These are phyloP conservation scores for Cordyceps pruinosa DNA, from an alignment of 2,329 filamentous ascomycete genomes.

Conservation along the genomic window DNA sequence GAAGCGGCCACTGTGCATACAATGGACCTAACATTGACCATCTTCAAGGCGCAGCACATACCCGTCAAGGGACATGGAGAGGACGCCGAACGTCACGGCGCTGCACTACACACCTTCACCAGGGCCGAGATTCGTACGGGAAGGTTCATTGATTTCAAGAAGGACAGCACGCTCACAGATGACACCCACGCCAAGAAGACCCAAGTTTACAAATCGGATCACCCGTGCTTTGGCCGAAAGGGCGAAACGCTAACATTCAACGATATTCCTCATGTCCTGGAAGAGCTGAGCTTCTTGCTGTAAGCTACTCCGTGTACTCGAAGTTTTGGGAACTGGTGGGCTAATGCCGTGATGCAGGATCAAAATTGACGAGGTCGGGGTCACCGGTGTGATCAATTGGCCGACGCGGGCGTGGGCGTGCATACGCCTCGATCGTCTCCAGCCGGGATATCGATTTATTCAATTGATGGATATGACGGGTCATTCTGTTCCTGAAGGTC, in stretches of 20 bases:
- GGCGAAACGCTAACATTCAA: slow-evolving; percentile 53
- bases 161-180: slow-evolving; percentile 32
- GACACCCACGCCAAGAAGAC: slow-evolving; percentile 55
- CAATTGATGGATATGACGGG: slow-evolving; percentile 41
- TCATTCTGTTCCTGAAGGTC: slow-evolving; percentile 36
- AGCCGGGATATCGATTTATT: slow-evolving; percentile 48
- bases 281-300: slow-evolving; percentile 67
- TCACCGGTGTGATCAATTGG: slow-evolving; percentile 28
- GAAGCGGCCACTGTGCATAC: slow-evolving; percentile 42
- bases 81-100: slow-evolving; percentile 23
- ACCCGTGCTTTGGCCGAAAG: slow-evolving; percentile 54
- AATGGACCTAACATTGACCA: slow-evolving; percentile 62
- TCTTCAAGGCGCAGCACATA: slow-evolving; percentile 72
- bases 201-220: slow-evolving; percentile 45
- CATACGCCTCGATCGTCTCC: slow-evolving; percentile 52
- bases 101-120: slow-evolving; percentile 59
- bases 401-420: slow-evolving; percentile 49
- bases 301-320: slow-evolving; percentile 33
- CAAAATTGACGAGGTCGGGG: slow-evolving; percentile 43
- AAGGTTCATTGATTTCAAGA: slow-evolving; percentile 35
- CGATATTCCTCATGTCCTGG: slow-evolving; percentile 51
- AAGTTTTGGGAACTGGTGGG: neutral
- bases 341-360: slow-evolving; percentile 32
- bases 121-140: slow-evolving; percentile 79
- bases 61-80: slow-evolving; percentile 26